Evolutionary conservation across 805 yeast species (phyloP).

Genomic region (Zygotorulaspora sp.): DNA sequence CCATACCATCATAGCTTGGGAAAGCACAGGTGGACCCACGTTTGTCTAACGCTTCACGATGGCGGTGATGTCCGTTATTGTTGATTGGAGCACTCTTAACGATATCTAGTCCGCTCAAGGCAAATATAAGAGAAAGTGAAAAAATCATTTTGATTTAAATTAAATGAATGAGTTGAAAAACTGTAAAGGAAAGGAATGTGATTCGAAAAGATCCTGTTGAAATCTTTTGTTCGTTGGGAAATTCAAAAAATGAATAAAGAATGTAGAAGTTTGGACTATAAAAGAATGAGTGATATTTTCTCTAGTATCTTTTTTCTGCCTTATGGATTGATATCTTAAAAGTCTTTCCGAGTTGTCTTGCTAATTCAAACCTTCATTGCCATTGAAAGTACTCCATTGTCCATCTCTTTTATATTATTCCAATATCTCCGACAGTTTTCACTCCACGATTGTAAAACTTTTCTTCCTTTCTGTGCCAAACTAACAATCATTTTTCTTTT

Average conservation of each 20-base stretch:
- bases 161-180: slow-evolving; percentile 1
- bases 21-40: slow-evolving; percentile 53
- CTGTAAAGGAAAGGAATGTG: slow-evolving; percentile 8
- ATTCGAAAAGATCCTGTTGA: neutral
- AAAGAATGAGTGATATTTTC: no score
- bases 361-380: no score
- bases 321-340: no score
- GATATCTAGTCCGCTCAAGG: slow-evolving; percentile 9
- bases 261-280: neutral
- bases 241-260: neutral
- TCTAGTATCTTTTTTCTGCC: no score
- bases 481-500: no score
- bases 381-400: no score
- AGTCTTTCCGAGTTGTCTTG: no score
- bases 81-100: slow-evolving; percentile 12
- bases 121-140: slow-evolving; percentile 7
- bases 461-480: no score
- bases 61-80: slow-evolving; percentile 19
- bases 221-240: slow-evolving; percentile 5
- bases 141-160: slow-evolving; percentile 12
- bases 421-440: no score
- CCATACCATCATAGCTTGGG: slow-evolving; percentile 65
- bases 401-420: no score
- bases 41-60: slow-evolving; percentile 22
- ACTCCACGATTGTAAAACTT: no score